Evolutionary conservation across 2,329 filamentous ascomycete genomes (phyloP).

Genomic region (Lachnellula suecica): DNA sequence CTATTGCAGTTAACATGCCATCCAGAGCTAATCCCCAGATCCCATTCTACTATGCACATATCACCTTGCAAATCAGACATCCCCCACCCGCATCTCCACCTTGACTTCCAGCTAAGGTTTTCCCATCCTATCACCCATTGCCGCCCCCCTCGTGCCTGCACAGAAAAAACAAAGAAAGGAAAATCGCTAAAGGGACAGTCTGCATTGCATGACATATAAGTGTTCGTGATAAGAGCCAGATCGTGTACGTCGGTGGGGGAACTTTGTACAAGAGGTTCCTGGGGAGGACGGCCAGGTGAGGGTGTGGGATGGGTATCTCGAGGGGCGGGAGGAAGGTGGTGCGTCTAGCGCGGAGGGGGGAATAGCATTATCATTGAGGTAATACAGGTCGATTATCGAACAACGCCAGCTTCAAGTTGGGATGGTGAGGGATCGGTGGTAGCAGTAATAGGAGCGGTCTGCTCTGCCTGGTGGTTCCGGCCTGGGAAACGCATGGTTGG

Average conservation of each 20-base stretch:
- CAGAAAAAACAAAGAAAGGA: conserved; percentile 10
- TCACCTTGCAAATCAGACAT: no score
- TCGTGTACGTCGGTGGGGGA: neutral
- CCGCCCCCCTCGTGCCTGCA: no score
- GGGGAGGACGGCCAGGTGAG: neutral
- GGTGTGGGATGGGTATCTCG: neutral
- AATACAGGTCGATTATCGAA: conserved; percentile 19
- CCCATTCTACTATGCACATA: no score
- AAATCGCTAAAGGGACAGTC: conserved; percentile 24
- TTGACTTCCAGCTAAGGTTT: no score
- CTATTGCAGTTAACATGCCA: no score
- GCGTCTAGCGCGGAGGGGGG: neutral
- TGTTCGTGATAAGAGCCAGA: neutral
- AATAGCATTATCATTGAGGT: no score
- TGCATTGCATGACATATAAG: neutral
- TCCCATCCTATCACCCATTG: no score
- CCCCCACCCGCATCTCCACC: no score
- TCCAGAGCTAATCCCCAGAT: no score
- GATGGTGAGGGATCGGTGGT: conserved; percentile 28
- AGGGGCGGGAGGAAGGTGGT: neutral
- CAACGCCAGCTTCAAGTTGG: conserved; percentile 33
- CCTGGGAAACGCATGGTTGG: conserved; percentile 21
- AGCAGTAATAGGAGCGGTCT: neutral
- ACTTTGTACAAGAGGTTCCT: neutral
- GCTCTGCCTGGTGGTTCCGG: conserved; percentile 16